Conservation (phyloP, 306 rosid genomes). For the Begonia masoniana region DNA sequence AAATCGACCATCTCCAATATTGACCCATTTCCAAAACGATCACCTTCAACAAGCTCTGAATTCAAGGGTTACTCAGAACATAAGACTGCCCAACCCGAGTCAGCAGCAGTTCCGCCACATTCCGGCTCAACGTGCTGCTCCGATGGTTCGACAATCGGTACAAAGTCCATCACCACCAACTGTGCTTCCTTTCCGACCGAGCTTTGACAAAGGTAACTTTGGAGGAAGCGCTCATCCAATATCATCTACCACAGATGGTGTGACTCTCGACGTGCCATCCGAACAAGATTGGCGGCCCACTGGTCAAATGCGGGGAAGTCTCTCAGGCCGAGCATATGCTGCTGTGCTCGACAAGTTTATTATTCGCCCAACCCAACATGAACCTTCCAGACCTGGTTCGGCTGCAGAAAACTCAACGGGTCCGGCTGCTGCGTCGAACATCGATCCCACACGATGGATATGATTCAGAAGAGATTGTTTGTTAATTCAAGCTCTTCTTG, state of each 20-base stretch:
- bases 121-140: conserved; percentile 22
- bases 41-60: conserved; percentile 55
- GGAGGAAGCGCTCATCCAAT: conserved; percentile 29
- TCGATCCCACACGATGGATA: too few relatives aligned
- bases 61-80: conserved; percentile 14
- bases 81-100: conserved; percentile 11
- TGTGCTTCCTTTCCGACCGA: conserved; percentile 14
- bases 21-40: conserved; percentile 25
- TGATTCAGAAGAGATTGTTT: too few relatives aligned
- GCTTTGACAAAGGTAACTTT: conserved; percentile 16
- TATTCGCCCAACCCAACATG: conserved; percentile 47
- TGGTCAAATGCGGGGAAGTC: conserved; percentile 83
- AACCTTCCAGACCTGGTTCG: conserved; percentile 14
- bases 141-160: conserved; percentile 9
- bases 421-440: too few relatives aligned
- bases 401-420: too few relatives aligned
- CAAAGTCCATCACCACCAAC: conserved; percentile 23
- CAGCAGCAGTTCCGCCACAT: conserved; percentile 13
- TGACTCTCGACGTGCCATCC: conserved; percentile 11
- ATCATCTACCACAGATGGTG: conserved; percentile 15
- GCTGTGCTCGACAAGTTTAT: conserved; percentile 31
- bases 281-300: conserved; percentile 56
- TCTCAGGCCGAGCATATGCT: conserved; percentile 29
- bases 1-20: conserved; percentile 11
- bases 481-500: too few relatives aligned